Percentiles rank a stretch among this genome's conserved stretches.
phyloP scores from a whole-genome alignment of 2,329 filamentous ascomycete genomes.

The Aspergillus hiratsukae region DNA sequence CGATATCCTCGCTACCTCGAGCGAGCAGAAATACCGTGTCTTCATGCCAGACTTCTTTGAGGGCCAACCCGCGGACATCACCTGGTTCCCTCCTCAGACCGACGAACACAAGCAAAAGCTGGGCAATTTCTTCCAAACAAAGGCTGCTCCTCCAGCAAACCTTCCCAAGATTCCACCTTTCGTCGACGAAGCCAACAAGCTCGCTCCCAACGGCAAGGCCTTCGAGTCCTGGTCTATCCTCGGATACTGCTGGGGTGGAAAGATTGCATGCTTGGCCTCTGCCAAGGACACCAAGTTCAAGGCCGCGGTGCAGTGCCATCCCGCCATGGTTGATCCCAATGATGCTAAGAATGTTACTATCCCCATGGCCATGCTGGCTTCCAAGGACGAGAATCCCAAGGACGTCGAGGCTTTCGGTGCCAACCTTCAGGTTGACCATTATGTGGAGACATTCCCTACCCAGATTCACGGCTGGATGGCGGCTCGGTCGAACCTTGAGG shows the following conservation, averaged over 20 bases:
- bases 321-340: slow-evolving; percentile 57
- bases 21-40: slow-evolving; percentile 70
- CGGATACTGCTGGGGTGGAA: slow-evolving; percentile 58
- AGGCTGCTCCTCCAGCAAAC: slow-evolving; percentile 55
- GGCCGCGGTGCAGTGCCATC: slow-evolving; percentile 53
- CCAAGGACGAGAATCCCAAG: slow-evolving; percentile 52
- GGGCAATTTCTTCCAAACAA: slow-evolving; percentile 54
- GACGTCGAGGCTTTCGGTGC: slow-evolving; percentile 40
- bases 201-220: slow-evolving; percentile 28
- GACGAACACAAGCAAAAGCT: slow-evolving; percentile 58
- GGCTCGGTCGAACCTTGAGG: slow-evolving; percentile 38
- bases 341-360: slow-evolving; percentile 54
- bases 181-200: slow-evolving; percentile 50
- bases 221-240: slow-evolving; percentile 57
- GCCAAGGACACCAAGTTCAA: slow-evolving; percentile 52
- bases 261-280: slow-evolving; percentile 54
- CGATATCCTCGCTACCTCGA: slow-evolving; percentile 56
- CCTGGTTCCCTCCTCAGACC: slow-evolving; percentile 57
- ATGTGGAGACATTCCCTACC: slow-evolving; percentile 41
- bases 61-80: slow-evolving; percentile 63
- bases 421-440: slow-evolving; percentile 35
- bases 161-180: slow-evolving; percentile 53
- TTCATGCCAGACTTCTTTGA: slow-evolving; percentile 92
- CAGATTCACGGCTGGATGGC: slow-evolving; percentile 47
- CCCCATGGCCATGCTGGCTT: slow-evolving; percentile 55